These are phyloP conservation scores for Populus pruinosa DNA, from an alignment of 345 rosid genomes.

Conservation along the genomic window DNA sequence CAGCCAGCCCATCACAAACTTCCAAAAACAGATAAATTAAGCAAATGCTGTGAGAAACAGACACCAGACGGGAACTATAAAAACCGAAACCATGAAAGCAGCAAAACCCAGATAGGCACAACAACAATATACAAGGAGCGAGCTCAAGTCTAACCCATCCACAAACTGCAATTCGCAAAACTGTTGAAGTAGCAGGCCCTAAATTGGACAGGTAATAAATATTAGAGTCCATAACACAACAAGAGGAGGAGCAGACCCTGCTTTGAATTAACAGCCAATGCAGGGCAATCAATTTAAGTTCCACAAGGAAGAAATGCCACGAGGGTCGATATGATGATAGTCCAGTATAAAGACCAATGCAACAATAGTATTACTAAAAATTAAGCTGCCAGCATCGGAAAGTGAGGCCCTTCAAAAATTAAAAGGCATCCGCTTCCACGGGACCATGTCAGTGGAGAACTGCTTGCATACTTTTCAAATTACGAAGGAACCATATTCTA, in stretches of 20 bases:
- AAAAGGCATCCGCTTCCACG: not conserved
- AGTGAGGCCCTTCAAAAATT: not conserved
- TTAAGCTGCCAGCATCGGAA: not conserved
- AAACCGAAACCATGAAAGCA: too few species aligned
- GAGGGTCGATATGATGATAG: too few species aligned
- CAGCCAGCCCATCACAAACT: not conserved
- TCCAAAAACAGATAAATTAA: not conserved
- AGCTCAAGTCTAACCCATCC: too few species aligned
- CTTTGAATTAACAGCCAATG: too few species aligned
- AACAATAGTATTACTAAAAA: too few species aligned
- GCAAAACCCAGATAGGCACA: too few species aligned
- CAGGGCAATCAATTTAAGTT: too few species aligned
- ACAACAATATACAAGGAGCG: too few species aligned
- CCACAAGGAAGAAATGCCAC: too few species aligned
- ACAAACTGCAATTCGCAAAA: not conserved
- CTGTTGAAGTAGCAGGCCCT: not conserved
- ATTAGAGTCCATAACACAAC: too few species aligned
- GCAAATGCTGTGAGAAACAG: not conserved
- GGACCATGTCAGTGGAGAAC: not conserved
- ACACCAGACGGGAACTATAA: not conserved
- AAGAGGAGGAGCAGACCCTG: too few species aligned
- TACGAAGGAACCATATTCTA: slow-evolving; percentile 7
- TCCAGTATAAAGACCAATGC: not conserved
- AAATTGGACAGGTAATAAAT: too few species aligned
- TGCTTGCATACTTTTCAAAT: not conserved